A percentile compares a stretch with the other conserved stretches of the same genome.
Evolutionary conservation across 129 eudicot species (phyloP).

Genomic region (Glebionis coronaria): DNA sequence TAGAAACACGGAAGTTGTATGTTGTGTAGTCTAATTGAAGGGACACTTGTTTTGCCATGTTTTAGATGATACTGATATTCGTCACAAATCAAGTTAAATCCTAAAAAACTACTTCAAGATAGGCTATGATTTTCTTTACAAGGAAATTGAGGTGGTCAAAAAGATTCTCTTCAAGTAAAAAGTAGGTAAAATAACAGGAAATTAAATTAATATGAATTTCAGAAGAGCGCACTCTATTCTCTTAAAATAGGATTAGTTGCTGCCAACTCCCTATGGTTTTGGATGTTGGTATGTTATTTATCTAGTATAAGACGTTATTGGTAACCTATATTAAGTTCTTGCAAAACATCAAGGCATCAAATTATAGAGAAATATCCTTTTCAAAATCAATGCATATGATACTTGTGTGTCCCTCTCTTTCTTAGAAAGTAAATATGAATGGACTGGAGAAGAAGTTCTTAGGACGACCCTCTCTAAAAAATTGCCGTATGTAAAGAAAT

Average conservation of each 20-base stretch:
- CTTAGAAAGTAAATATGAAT: neutral
- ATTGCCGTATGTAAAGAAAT: neutral
- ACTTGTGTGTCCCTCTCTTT: neutral
- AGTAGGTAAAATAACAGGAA: neutral
- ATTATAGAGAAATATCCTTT: neutral
- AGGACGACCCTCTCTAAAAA: neutral
- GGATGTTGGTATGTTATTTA: neutral
- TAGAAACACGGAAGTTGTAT: slow-evolving; percentile 15
- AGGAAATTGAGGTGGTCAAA: slow-evolving; percentile 13
- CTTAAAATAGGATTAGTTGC: neutral
- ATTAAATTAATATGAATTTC: neutral
- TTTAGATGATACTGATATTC: slow-evolving; percentile 15
- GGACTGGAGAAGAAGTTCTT: neutral
- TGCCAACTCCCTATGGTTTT: neutral
- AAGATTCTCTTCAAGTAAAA: slow-evolving; percentile 4
- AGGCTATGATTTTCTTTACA: slow-evolving; percentile 8
- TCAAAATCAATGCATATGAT: neutral
- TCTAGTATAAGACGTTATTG: too few species aligned
- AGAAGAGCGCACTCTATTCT: neutral
- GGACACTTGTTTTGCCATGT: neutral
- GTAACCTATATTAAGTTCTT: too few species aligned
- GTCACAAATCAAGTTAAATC: slow-evolving; percentile 6
- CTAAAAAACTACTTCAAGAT: neutral
- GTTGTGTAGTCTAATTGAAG: neutral
- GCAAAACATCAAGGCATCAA: neutral